A percentile compares a stretch with the other conserved stretches of the same genome.
These are phyloP conservation scores for Hygrocybe punicea DNA, from an alignment of 768 basidiomycete species.

Conservation along the genomic window DNA sequence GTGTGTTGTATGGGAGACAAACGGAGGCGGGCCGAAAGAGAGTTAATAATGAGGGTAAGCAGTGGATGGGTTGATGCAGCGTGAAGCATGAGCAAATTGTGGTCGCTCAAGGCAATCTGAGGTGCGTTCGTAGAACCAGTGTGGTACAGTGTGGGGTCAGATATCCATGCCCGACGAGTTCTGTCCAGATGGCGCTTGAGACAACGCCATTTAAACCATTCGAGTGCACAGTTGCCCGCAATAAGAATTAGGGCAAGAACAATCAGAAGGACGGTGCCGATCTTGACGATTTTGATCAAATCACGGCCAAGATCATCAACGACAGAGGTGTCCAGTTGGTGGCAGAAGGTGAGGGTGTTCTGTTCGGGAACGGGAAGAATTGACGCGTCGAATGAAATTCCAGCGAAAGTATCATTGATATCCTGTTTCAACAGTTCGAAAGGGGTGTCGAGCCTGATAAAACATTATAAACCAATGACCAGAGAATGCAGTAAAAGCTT, in stretches of 20 bases:
- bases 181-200: slow-evolving; percentile 61
- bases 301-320: slow-evolving; percentile 82
- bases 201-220: slow-evolving; percentile 86
- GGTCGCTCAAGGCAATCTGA: slow-evolving; percentile 59
- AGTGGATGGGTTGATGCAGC: slow-evolving; percentile 69
- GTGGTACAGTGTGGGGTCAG: slow-evolving; percentile 64
- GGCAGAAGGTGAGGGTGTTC: slow-evolving; percentile 71
- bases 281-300: slow-evolving; percentile 74
- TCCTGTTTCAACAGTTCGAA: slow-evolving; percentile 86
- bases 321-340: slow-evolving; percentile 72
- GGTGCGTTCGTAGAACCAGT: slow-evolving; percentile 40
- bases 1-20: slow-evolving; percentile 61
- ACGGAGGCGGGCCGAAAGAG: slow-evolving; percentile 47
- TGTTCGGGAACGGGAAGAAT: slow-evolving; percentile 73
- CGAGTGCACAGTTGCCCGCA: slow-evolving; percentile 67
- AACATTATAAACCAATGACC: slow-evolving; percentile 4
- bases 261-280: slow-evolving; percentile 73
- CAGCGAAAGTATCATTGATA: slow-evolving; percentile 80
- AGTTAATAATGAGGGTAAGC: slow-evolving; percentile 60
- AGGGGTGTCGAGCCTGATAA: slow-evolving; percentile 68
- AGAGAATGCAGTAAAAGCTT: slow-evolving; percentile 23
- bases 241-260: slow-evolving; percentile 70
- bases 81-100: slow-evolving; percentile 76
- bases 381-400: slow-evolving; percentile 68
- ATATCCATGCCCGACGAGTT: slow-evolving; percentile 73